Evolutionary conservation across 306 rosid species (phyloP).

Genomic region (Inga laurina): DNA sequence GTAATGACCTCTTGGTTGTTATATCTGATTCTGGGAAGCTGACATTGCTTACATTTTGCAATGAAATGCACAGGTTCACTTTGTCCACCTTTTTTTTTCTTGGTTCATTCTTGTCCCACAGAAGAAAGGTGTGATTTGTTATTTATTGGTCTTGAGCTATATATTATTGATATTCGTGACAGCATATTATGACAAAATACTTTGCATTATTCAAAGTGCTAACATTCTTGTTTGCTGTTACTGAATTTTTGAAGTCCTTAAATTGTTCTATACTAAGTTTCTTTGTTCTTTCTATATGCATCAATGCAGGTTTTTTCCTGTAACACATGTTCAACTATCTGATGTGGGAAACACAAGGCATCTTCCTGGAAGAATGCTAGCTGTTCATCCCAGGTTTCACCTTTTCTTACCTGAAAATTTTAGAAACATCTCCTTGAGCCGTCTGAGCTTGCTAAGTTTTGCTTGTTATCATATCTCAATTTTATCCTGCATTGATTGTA

Average conservation of each 20-base stretch:
- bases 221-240: background rate
- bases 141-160: background rate
- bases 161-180: conserved; percentile 4
- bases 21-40: conserved; percentile 96
- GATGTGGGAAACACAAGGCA: conserved; percentile 73
- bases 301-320: conserved; percentile 69
- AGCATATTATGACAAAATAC: background rate
- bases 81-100: conserved; percentile 4
- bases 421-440: conserved; percentile 25
- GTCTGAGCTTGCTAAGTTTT: conserved; percentile 16
- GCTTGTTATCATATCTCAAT: conserved; percentile 9
- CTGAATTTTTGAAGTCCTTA: background rate
- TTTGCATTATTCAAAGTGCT: background rate
- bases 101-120: background rate
- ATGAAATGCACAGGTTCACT: conserved; percentile 86
- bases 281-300: conserved; percentile 15
- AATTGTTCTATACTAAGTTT: conserved; percentile 9
- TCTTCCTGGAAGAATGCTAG: conserved; percentile 84
- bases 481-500: background rate
- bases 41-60: conserved; percentile 87
- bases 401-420: conserved; percentile 16
- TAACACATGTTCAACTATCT: conserved; percentile 77
- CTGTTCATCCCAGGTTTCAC: conserved; percentile 77
- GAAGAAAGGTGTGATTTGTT: background rate
- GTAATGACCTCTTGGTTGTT: conserved; percentile 81